Base-by-base conservation (phyloP, 331 rosid genomes). In the Malus hybrid region DNA sequence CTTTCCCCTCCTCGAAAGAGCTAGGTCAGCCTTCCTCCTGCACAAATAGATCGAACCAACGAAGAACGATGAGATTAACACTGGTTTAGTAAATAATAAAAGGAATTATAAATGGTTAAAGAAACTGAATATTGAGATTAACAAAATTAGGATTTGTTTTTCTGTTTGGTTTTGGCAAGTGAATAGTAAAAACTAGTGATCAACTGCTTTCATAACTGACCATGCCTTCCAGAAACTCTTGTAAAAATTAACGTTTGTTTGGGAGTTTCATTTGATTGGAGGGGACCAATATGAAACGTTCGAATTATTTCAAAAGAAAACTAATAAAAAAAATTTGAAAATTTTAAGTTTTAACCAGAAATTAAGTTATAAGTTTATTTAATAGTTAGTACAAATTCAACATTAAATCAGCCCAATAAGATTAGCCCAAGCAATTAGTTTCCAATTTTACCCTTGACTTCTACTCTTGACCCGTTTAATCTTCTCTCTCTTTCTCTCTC, bases 261-360 rank as follows among this genome's bases (percentile, higher is more conserved):
- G 69, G 69, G 46, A 65, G 69, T 65, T 65, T 65, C 69, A 65
- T 65, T 65, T 65, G 46, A 32, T 9, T 65, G 48, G 48, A 22
- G 31, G 64, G 64, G 14, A 59, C 28, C 6, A 57, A 57, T 52
- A 52, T 52, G 64, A 59, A 59, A 59, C 64, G 29, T 22, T 59
- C 0, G 15, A 0, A 10, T 5, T 59, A 10, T 22, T 52, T 52
- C 3, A 15, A 15, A 39, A 0, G 12, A 39, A 39, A 39, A 39
- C 4, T 9, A 39, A 39, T 1, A 0, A 9, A 9, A 39, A 39
- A 28, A 0, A 0, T 0, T 39, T 39, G 0, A 39, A 39, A 39
- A 0, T 0, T 39, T 39, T 39, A 0, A 39, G 4, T 9, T 39
- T 39, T 39, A 39, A 39, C 4, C 0, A 39, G 3, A 39, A 39